Percentiles rank a stretch among this genome's conserved stretches.
Evolutionary conservation across 345 rosid species (phyloP).

Genomic region (Acer campestre): DNA sequence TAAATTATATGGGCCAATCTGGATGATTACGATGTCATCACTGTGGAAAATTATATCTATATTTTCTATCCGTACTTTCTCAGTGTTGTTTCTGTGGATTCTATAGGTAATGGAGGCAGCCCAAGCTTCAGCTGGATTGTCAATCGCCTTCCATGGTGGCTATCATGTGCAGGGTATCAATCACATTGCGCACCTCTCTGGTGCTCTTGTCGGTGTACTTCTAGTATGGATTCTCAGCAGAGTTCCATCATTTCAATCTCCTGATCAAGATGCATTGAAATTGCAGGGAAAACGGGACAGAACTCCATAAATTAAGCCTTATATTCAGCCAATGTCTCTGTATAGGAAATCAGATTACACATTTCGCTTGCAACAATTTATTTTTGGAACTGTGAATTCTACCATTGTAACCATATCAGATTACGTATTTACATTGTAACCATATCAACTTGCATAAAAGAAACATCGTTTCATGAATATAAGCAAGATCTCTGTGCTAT

Average conservation of each 20-base stretch:
- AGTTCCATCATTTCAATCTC: slow-evolving; percentile 60
- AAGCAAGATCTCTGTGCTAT: slow-evolving; percentile 5
- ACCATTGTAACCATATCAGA: not conserved
- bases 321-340: not conserved
- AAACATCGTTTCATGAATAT: not conserved
- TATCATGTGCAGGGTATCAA: slow-evolving; percentile 71
- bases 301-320: not conserved
- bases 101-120: slow-evolving; percentile 93
- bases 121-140: slow-evolving; percentile 77
- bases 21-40: not conserved
- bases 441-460: slow-evolving; percentile 1
- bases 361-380: not conserved
- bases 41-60: not conserved
- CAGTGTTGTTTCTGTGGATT: slow-evolving; percentile 9
- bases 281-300: slow-evolving; percentile 30
- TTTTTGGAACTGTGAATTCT: not conserved
- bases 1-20: not conserved
- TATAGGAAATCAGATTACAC: slow-evolving; percentile 5
- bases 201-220: slow-evolving; percentile 80
- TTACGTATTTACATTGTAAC: not conserved
- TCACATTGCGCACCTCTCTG: slow-evolving; percentile 92
- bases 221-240: slow-evolving; percentile 84
- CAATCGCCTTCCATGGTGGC: slow-evolving; percentile 55
- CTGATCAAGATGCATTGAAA: slow-evolving; percentile 32
- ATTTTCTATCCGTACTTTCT: not conserved